Conservation (phyloP, 2,329 filamentous ascomycete species). For the Aschersonia sp. region DNA sequence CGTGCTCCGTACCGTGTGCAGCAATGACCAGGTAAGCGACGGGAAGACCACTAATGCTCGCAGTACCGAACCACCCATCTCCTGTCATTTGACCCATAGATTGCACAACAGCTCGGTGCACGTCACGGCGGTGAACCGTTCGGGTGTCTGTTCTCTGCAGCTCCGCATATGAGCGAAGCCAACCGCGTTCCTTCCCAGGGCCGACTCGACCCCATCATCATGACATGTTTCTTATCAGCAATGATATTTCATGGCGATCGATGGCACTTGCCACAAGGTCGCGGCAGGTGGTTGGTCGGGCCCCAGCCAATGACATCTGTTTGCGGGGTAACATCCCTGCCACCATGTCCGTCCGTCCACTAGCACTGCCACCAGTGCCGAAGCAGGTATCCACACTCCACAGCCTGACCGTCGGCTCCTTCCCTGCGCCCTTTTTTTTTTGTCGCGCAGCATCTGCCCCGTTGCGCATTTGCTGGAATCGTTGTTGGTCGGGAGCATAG, state of each 20-base stretch:
- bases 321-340: slow-evolving; percentile 8
- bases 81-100: too few relatives aligned
- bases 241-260: background rate
- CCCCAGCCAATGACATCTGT: slow-evolving; percentile 4
- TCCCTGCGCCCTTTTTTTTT: background rate
- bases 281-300: background rate
- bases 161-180: background rate
- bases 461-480: too few relatives aligned
- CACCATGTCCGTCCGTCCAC: background rate
- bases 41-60: too few relatives aligned
- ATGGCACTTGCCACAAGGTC: background rate
- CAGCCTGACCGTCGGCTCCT: background rate
- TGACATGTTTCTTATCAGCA: background rate
- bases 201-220: background rate
- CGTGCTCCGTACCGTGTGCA: background rate
- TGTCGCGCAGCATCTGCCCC: background rate
- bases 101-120: too few relatives aligned
- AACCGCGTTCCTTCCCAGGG: background rate
- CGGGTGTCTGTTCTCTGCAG: too few relatives aligned
- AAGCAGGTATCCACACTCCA: background rate
- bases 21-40: background rate
- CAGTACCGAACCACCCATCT: too few relatives aligned
- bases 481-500: too few relatives aligned
- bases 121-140: too few relatives aligned
- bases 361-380: background rate